Evolutionary conservation across 495 filamentous ascomycete genomes (phyloP).

Genomic region (Aspergillus hancockii): DNA sequence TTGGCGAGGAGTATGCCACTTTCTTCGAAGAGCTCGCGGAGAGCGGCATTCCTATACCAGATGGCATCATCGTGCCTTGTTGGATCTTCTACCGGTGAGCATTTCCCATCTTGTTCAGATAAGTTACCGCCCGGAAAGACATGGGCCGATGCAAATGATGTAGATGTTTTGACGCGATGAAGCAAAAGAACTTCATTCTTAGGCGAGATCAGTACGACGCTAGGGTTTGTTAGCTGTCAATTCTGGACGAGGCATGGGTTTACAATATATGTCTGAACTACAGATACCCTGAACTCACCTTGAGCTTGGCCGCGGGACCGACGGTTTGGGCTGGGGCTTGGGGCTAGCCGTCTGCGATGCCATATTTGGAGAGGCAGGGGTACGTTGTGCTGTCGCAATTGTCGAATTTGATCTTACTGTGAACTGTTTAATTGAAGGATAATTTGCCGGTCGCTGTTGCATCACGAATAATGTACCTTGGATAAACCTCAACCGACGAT

Average conservation of each 20-base stretch:
- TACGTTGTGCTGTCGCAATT: conserved; percentile 5
- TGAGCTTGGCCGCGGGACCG: conserved; percentile 40
- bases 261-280: background rate
- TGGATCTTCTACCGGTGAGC: conserved; percentile 45
- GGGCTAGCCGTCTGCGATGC: conserved; percentile 15
- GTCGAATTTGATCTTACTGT: conserved; percentile 11
- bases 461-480: conserved; percentile 10
- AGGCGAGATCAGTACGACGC: conserved; percentile 83
- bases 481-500: conserved; percentile 9
- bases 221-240: conserved; percentile 30
- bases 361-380: conserved; percentile 22
- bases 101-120: conserved; percentile 63
- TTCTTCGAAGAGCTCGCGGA: conserved; percentile 94
- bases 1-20: conserved; percentile 83
- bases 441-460: background rate
- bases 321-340: conserved; percentile 25
- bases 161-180: conserved; percentile 78
- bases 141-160: conserved; percentile 86
- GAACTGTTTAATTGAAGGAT: background rate
- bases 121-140: conserved; percentile 96
- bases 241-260: background rate
- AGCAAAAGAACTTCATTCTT: conserved; percentile 85
- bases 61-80: conserved; percentile 65
- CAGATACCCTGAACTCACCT: conserved; percentile 22
- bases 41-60: conserved; percentile 74